Percentiles rank a stretch among this genome's conserved stretches.
phyloP scores from a whole-genome alignment of 805 yeast species.

The Pichia thaimueangensis region DNA sequence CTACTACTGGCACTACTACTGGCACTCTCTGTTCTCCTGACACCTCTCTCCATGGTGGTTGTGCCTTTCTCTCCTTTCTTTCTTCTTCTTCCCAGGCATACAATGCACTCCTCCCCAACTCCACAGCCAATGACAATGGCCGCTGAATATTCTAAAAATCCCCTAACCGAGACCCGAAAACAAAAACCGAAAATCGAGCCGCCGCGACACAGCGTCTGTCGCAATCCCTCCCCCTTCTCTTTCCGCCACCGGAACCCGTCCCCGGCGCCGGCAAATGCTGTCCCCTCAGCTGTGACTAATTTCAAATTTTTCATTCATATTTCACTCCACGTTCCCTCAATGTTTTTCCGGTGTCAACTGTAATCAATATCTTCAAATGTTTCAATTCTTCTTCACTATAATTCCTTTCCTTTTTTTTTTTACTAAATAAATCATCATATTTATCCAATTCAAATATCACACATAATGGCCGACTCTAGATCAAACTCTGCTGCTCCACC shows the following conservation, averaged over 20 bases:
- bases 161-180: no score
- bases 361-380: background rate
- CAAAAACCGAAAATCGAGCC: no score
- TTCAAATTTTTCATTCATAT: background rate
- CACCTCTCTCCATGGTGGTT: background rate
- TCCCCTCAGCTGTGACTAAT: background rate
- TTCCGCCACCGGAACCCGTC: background rate
- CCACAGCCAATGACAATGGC: no score
- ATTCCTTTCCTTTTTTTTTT: background rate
- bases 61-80: background rate
- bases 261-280: background rate
- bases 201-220: background rate
- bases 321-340: background rate
- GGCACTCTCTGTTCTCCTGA: background rate
- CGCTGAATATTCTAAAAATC: no score
- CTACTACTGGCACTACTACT: background rate
- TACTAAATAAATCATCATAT: background rate
- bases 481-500: conserved; percentile 36
- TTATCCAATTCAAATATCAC: no score
- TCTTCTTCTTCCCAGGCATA: background rate
- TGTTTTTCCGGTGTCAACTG: background rate
- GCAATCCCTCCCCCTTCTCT: background rate
- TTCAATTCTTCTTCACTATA: no score
- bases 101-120: background rate
- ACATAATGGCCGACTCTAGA: conserved; percentile 9